Conservation (phyloP, 75 land plant species). For the Pinus taeda region DNA sequence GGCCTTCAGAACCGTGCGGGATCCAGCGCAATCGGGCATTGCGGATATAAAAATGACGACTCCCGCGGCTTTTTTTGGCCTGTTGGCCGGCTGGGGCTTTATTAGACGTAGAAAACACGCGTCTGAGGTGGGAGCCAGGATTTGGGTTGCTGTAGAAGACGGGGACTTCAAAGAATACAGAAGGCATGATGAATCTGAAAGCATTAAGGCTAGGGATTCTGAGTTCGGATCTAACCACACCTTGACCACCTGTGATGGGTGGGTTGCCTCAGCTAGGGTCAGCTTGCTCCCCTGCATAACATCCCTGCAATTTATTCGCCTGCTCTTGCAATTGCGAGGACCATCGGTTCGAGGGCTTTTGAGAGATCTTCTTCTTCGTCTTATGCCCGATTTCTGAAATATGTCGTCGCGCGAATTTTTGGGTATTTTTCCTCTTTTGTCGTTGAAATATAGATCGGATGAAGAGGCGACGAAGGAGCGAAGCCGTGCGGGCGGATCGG, state of each 20-base stretch:
- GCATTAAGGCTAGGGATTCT: conserved; percentile 36
- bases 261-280: conserved; percentile 21
- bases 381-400: too few relatives aligned
- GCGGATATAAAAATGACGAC: conserved; percentile 23
- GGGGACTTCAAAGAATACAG: conserved; percentile 30
- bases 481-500: too few relatives aligned
- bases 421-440: too few relatives aligned
- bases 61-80: not conserved
- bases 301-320: conserved; percentile 9
- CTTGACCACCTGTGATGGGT: conserved; percentile 13
- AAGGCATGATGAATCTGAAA: conserved; percentile 42
- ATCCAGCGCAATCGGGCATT: conserved; percentile 17
- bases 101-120: conserved; percentile 18
- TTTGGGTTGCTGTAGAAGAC: not conserved
- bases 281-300: conserved; percentile 46
- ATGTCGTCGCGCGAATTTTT: too few relatives aligned
- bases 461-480: too few relatives aligned
- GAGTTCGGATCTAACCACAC: conserved; percentile 36
- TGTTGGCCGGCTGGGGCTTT: conserved; percentile 4
- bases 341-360: too few relatives aligned
- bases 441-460: too few relatives aligned
- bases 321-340: too few relatives aligned
- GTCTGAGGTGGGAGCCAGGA: conserved; percentile 23
- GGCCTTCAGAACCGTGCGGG: conserved; percentile 26
- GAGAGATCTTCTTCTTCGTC: too few relatives aligned